Evolutionary conservation across 2,329 filamentous ascomycete genomes (phyloP).

Genomic region (Neonectria faginata): DNA sequence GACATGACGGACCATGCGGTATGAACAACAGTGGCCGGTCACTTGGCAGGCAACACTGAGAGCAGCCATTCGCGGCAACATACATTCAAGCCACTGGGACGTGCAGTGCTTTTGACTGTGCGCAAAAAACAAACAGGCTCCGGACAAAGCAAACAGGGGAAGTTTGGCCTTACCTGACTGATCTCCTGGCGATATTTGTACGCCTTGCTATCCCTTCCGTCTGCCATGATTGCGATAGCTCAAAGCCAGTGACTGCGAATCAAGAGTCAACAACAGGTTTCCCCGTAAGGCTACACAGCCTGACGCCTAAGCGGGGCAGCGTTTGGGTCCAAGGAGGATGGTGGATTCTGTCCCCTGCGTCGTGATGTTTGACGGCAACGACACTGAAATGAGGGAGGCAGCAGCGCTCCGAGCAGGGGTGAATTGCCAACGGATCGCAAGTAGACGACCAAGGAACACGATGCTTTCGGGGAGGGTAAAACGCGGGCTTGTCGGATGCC

Average conservation of each 20-base stretch:
- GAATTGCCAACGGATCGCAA: background rate
- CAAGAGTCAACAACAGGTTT: background rate
- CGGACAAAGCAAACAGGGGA: background rate
- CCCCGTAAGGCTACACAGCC: background rate
- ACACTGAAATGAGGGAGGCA: background rate
- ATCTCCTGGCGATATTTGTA: slow-evolving; percentile 98
- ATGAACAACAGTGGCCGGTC: background rate
- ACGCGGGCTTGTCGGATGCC: background rate
- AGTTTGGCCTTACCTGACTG: slow-evolving; percentile 78
- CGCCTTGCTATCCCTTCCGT: slow-evolving; percentile 65
- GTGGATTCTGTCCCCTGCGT: background rate
- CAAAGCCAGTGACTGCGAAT: background rate
- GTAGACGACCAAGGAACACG: background rate
- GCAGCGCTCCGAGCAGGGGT: background rate
- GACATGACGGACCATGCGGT: background rate
- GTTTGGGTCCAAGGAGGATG: background rate
- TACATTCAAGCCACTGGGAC: slow-evolving; percentile 4
- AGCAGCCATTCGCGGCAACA: background rate
- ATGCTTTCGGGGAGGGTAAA: background rate
- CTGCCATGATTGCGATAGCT: slow-evolving; percentile 49
- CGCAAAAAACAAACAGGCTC: background rate
- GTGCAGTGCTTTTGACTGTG: background rate
- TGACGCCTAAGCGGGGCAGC: background rate
- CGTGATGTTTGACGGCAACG: background rate
- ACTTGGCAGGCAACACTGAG: background rate